Base-by-base conservation (phyloP, 2,329 filamentous ascomycete genomes). In the Aspergillus sojae region DNA sequence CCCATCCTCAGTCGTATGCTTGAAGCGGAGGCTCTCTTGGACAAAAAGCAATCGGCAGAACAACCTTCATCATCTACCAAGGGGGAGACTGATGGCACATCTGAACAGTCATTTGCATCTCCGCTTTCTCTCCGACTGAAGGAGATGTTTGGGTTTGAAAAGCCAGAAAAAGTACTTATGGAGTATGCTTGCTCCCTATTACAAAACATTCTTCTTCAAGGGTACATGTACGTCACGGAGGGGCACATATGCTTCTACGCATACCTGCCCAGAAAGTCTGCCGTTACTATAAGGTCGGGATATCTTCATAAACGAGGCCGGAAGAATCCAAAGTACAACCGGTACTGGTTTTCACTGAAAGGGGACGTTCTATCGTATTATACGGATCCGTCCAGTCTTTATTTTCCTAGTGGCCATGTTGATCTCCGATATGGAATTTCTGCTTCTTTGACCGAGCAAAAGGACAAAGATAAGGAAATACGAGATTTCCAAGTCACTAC, bases 191-290 rank as follows among this genome's bases (percentile, higher is more conserved):
- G 94, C 79, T 97, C 93, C 89, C 82, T 98, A 45, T 81, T 98
- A 39, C 93, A 97, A 76, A 97, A 91, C 73, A 93, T 97, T 52
- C 82, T 98, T 34, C 85, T 98, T 10, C 93, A 97, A 75, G 95
- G 95, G 6, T 97, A 95, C 76, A 90, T 99, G 85, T 98, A 98
- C 79, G 92, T 99, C 73, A 98, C 95, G 0, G 85, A 91, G 65
- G 91, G 90, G 70, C 95, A 99, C 75, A 91, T 98, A 65, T 97
- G 94, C 79, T 99, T 98, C 77, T 98, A 97, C 75, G 93, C 95
- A 45, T 97, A 97, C 75, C 85, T 98, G n/a, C 93, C 93, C 7
- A 96, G 94, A 82, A 97, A 95, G 83, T 88, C 91, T 58, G 88
- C 91, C 69, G 85, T 89, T 60, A 86, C 91, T 21, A 86, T 89